A percentile compares a stretch with the other conserved stretches of the same genome.
phyloP scores from a whole-genome alignment of 2,329 filamentous ascomycete genomes.

The Colletotrichum sp. region DNA sequence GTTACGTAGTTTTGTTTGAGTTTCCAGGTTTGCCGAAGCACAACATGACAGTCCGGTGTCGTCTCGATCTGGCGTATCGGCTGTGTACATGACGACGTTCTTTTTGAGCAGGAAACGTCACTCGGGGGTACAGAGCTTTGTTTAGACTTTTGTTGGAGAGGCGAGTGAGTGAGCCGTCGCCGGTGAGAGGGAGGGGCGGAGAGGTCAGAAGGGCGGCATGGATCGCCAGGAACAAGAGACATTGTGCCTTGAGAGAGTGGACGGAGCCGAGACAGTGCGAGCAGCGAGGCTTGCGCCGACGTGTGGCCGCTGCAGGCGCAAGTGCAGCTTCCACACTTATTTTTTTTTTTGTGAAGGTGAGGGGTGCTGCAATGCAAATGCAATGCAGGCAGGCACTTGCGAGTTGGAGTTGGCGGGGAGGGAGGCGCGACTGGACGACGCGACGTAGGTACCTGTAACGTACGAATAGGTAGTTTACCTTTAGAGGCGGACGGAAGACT shows the following conservation, averaged over 20 bases:
- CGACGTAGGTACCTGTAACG: not conserved
- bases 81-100: conserved; percentile 7
- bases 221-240: conserved; percentile 13
- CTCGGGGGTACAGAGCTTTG: not conserved
- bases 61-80: not conserved
- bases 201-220: not conserved
- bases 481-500: not conserved
- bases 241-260: not conserved
- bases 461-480: not conserved
- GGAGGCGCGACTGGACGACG: not conserved
- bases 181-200: not conserved
- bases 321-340: not conserved
- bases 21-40: not conserved
- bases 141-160: not conserved
- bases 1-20: conserved; percentile 5
- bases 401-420: not conserved
- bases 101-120: not conserved
- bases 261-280: not conserved
- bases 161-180: not conserved
- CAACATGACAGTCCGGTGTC: not conserved
- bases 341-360: not conserved
- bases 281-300: not conserved
- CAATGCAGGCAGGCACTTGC: not conserved
- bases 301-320: not conserved
- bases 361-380: not conserved